Evolutionary conservation across 2,329 filamentous ascomycete species (phyloP), one percentile per base, ranked within the genome.

Genomic region (Verticillium tricorpus): DNA sequence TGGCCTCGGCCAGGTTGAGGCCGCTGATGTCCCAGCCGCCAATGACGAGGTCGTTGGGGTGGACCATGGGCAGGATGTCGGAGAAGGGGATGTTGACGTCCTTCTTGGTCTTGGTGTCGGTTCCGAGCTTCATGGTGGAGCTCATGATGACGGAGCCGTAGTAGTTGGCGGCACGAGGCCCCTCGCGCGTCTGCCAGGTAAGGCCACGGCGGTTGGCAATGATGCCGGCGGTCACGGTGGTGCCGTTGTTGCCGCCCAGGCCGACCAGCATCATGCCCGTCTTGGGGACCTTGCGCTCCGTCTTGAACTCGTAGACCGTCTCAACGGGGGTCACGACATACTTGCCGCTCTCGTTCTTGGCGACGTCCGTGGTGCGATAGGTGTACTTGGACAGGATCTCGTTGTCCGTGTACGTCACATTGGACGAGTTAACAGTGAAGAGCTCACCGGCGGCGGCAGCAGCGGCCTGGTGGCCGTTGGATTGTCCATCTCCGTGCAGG

Each of bases 1-100:
- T 97, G 70, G 95, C 89, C 62, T 90, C 85, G 65, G 93, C 90
- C 66, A 99, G 80, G 79, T 96, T 91, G 87, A 97, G 82, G 72
- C 86, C 82, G 80, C 92, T 97, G 74, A 99, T 98, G 75, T 99
- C 95, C 95, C 95, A 99, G 65, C 95, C 95, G 69, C 95, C 94
- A 76, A 99, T 85, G 73, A 91, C 90, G 58, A 99, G 86, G 76
- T 99, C 93, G 74, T 99, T 95, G 70, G 95, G 95, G 78, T 98
- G 94, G 63, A 94, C 91, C 93, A 98, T 97, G 64, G 95, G 95
- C 67, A 99, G 84, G 71, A 98, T 85, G 75, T 94, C 87, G 74
- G 94, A 92, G 83, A 99, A 96, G 66, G 95, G 94, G 70, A 99
- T 91, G 80, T 98, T 97, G 80, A 99, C 87, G 73, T 99, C 95